A percentile compares a stretch with the other conserved stretches of the same genome.
phyloP scores from a whole-genome alignment of 352 stramenopile genomes.

The Pythium dissotocum region DNA sequence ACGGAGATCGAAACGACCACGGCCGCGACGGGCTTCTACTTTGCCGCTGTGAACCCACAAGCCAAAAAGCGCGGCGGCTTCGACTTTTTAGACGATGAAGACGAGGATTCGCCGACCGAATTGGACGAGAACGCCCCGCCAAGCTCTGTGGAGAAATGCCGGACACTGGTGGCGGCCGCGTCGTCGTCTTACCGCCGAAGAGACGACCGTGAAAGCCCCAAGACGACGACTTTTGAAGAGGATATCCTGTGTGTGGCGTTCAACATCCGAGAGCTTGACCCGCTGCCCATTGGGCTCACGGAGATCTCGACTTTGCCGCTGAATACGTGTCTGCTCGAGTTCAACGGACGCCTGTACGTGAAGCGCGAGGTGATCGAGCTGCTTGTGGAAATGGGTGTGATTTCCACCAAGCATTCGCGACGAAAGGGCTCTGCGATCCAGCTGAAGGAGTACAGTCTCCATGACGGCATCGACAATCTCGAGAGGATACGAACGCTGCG shows the following conservation, averaged over 20 bases:
- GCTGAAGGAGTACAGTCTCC: conserved; percentile 76
- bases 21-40: conserved; percentile 23
- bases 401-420: conserved; percentile 63
- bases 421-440: conserved; percentile 78
- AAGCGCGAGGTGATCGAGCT: conserved; percentile 71
- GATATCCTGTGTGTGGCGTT: conserved; percentile 64
- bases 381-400: conserved; percentile 63
- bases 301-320: conserved; percentile 74
- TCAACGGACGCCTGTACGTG: conserved; percentile 64
- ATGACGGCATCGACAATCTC: conserved; percentile 71
- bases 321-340: conserved; percentile 83
- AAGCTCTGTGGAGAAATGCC: not conserved
- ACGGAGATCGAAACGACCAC: conserved; percentile 7
- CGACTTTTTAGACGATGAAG: conserved; percentile 24
- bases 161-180: not conserved
- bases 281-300: conserved; percentile 54
- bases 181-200: not conserved
- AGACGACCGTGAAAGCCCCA: not conserved
- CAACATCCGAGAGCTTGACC: conserved; percentile 68
- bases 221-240: conserved; percentile 30
- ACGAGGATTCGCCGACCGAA: conserved; percentile 15
- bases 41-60: conserved; percentile 6
- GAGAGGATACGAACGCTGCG: conserved; percentile 52
- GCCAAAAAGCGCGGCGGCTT: conserved; percentile 14
- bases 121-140: not conserved